Evolutionary conservation across 768 basidiomycete genomes (phyloP).

Genomic region (Panaeolus cyanescens): DNA sequence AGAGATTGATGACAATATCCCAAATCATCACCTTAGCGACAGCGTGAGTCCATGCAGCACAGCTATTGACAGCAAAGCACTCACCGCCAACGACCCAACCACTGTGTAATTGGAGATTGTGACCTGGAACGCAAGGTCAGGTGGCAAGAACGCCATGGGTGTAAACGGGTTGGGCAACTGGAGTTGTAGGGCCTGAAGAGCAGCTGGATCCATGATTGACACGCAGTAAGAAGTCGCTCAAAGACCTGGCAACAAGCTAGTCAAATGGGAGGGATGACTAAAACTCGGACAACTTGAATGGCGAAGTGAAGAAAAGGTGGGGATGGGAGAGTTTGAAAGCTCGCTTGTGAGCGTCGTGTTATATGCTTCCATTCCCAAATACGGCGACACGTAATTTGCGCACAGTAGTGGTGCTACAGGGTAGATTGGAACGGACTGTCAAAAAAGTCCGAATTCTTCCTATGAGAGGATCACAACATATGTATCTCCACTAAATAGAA

Average conservation of each 20-base stretch:
- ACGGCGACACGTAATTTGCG: no score
- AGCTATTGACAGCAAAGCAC: background rate
- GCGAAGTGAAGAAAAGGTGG: no score
- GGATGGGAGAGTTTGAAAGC: no score
- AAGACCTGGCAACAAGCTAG: no score
- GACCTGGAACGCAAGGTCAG: constrained; percentile 12
- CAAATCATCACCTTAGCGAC: constrained; percentile 19
- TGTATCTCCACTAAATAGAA: no score
- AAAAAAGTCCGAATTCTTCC: no score
- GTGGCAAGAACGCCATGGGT: constrained; percentile 17
- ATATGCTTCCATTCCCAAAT: no score
- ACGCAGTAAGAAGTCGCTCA: background rate
- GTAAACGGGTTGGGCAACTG: constrained; percentile 13
- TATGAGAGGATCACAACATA: no score
- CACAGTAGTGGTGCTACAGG: no score
- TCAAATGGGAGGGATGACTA: no score
- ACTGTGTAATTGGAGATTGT: constrained; percentile 11
- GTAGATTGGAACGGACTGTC: no score
- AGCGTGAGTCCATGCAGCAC: background rate
- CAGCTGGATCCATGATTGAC: background rate
- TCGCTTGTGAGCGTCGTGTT: no score
- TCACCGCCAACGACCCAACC: constrained; percentile 11
- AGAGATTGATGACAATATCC: constrained; percentile 24
- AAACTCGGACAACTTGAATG: background rate
- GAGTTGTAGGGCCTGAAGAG: background rate